Conservation (phyloP, 768 basidiomycete species). For the Suillus lakei region DNA sequence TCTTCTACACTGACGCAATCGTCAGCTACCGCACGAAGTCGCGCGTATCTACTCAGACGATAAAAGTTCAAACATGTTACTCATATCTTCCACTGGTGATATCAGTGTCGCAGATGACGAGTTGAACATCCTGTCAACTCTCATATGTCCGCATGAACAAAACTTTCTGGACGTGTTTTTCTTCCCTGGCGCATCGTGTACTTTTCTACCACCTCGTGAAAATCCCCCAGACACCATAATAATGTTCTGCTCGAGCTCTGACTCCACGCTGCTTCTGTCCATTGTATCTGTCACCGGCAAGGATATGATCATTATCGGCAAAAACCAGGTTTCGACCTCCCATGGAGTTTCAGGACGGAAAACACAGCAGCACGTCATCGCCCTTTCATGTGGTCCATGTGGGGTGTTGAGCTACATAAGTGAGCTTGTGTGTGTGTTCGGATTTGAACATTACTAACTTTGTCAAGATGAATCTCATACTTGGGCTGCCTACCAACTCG, state of each 20-base stretch:
- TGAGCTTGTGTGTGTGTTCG: constrained; percentile 31
- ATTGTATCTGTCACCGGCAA: constrained; percentile 21
- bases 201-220: constrained; percentile 27
- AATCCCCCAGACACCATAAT: constrained; percentile 17
- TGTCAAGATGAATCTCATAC: constrained; percentile 46
- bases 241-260: constrained; percentile 29
- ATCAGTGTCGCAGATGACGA: constrained; percentile 37
- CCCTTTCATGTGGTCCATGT: constrained; percentile 42
- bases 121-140: constrained; percentile 29
- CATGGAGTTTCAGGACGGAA: not conserved
- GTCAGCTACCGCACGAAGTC: constrained; percentile 50
- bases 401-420: constrained; percentile 57
- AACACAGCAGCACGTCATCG: constrained; percentile 6
- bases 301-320: not conserved
- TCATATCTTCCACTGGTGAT: constrained; percentile 39
- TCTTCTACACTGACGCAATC: constrained; percentile 14
- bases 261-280: constrained; percentile 24
- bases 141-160: constrained; percentile 32
- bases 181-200: constrained; percentile 32
- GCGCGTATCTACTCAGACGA: constrained; percentile 41
- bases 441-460: not conserved
- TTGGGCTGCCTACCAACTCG: constrained; percentile 46
- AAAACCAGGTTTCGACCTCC: not conserved
- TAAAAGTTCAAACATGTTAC: constrained; percentile 31
- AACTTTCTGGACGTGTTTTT: constrained; percentile 34